Percentiles rank a stretch among this genome's conserved stretches.
Evolutionary conservation across 2,329 filamentous ascomycete species (phyloP).

Genomic region (Intubia oerlemansii): DNA sequence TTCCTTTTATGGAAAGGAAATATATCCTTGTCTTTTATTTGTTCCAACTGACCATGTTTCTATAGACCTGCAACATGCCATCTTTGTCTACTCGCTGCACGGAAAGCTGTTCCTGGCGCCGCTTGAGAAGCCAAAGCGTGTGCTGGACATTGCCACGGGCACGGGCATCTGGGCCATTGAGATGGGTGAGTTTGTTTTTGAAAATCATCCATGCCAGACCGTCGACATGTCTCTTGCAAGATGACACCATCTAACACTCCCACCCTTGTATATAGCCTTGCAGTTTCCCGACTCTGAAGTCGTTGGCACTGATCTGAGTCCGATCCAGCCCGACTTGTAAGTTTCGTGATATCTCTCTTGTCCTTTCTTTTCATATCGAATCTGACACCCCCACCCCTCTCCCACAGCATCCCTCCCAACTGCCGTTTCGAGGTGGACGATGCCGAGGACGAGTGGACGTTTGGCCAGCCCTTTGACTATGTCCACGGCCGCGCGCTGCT

Average conservation of each 20-base stretch:
- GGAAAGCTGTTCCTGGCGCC: constrained; percentile 24
- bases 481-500: constrained; percentile 5
- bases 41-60: too few species aligned
- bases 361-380: background rate
- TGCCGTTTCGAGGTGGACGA: constrained; percentile 6
- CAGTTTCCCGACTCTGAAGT: constrained; percentile 4
- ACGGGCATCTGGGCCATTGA: constrained; percentile 47
- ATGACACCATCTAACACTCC: background rate
- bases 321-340: constrained; percentile 6
- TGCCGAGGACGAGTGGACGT: constrained; percentile 6
- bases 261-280: too few species aligned
- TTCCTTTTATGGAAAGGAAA: background rate
- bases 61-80: constrained; percentile 15
- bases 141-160: constrained; percentile 23
- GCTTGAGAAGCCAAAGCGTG: constrained; percentile 15
- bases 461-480: constrained; percentile 4
- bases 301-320: constrained; percentile 6
- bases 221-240: too few species aligned
- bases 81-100: constrained; percentile 17
- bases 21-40: too few species aligned
- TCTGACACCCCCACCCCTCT: too few species aligned
- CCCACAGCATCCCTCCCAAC: constrained; percentile 6
- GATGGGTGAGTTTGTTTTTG: constrained; percentile 24
- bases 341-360: background rate
- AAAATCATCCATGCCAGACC: too few species aligned